Percentiles rank a stretch among this genome's conserved stretches.
Evolutionary conservation across 306 rosid genomes (phyloP).

Genomic region (Rosa persica): DNA sequence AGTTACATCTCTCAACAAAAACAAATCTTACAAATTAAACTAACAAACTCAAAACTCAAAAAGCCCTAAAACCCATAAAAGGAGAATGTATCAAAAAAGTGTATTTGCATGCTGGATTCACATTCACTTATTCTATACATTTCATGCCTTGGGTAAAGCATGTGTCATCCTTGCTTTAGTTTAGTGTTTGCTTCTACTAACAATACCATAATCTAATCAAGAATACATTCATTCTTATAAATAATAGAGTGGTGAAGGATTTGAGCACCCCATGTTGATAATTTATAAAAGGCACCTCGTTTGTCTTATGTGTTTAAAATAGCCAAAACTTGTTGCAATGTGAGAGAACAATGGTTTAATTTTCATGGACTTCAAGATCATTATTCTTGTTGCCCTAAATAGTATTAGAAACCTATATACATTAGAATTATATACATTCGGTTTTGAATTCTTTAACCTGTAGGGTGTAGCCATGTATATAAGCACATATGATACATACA

Average conservation of each 20-base stretch:
- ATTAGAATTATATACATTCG: constrained; percentile 1
- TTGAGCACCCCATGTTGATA: not conserved
- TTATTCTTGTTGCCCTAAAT: constrained; percentile 8
- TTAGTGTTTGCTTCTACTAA: constrained; percentile 4
- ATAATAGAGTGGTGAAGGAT: not conserved
- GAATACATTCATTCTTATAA: not conserved
- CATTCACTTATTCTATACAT: constrained; percentile 51
- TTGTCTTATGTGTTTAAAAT: not conserved
- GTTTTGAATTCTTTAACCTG: constrained; percentile 14
- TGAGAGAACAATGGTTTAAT: not conserved
- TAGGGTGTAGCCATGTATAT: not conserved
- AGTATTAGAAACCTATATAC: constrained; percentile 6
- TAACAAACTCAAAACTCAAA: constrained; percentile 33
- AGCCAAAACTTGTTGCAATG: not conserved
- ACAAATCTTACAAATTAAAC: constrained; percentile 47
- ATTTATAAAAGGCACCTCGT: no score
- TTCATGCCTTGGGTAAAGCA: constrained; percentile 48
- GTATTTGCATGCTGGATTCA: constrained; percentile 50
- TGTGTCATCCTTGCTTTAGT: constrained; percentile 24
- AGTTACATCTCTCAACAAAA: not conserved
- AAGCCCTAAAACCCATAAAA: constrained; percentile 59
- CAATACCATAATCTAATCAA: constrained; percentile 4
- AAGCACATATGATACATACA: not conserved
- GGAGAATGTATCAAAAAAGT: constrained; percentile 31
- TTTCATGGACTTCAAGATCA: not conserved